Conservation (phyloP, 306 rosid species). For the Calophaca sinica region DNA sequence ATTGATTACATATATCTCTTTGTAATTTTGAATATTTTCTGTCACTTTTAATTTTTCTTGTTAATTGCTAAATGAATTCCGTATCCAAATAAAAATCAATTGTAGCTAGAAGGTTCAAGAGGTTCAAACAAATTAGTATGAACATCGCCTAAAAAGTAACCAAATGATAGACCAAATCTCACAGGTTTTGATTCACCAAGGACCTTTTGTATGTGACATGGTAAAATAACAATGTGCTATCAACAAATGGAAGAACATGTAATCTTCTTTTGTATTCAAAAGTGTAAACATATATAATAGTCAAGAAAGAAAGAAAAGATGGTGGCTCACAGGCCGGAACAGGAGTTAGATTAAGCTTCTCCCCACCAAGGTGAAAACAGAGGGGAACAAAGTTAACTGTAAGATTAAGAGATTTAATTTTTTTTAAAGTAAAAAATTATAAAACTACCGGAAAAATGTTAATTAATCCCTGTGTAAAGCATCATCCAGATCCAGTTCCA, state of each 20-base stretch:
- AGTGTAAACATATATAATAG: conserved; percentile 11
- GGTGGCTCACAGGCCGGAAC: conserved; percentile 35
- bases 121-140: too few species aligned
- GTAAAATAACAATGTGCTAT: conserved; percentile 1
- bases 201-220: neutral
- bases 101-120: neutral
- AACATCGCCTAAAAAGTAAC: neutral
- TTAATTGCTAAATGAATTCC: neutral
- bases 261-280: conserved; percentile 1
- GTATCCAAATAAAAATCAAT: neutral
- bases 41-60: too few species aligned
- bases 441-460: conserved; percentile 4
- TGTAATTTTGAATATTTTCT: neutral
- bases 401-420: neutral
- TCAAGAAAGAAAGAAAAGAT: conserved; percentile 25
- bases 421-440: conserved; percentile 1
- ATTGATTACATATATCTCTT: neutral
- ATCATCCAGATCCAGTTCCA: conserved; percentile 76
- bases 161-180: neutral
- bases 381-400: conserved; percentile 38
- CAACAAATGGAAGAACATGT: conserved; percentile 33
- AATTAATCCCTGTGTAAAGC: conserved; percentile 54
- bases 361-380: conserved; percentile 41
- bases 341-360: conserved; percentile 42
- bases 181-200: neutral